Percentiles rank a stretch among this genome's conserved stretches.
Conservation (phyloP, 495 filamentous ascomycete genomes). For the Podospora pseudocomata region DNA sequence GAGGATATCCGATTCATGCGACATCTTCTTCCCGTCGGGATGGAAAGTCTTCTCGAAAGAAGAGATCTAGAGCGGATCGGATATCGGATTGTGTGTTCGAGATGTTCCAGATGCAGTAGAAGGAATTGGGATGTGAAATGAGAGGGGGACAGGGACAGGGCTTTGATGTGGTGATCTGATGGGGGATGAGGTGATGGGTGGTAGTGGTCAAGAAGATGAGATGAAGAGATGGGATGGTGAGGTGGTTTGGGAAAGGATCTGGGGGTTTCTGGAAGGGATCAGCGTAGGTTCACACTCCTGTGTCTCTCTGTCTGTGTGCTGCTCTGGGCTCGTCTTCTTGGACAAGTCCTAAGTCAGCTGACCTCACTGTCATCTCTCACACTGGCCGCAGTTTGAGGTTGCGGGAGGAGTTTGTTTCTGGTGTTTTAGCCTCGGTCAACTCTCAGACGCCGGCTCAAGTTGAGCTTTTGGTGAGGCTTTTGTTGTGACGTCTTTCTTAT, state of each 20-base stretch:
- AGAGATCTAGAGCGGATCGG: neutral
- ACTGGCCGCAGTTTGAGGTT: neutral
- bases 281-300: too few species aligned
- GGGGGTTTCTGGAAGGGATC: neutral
- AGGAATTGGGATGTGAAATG: neutral
- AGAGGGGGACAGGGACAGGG: neutral
- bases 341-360: neutral
- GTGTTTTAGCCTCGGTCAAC: conserved; percentile 8
- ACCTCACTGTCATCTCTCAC: neutral
- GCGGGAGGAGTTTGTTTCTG: neutral
- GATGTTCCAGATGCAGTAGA: neutral
- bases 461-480: neutral
- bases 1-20: conserved; percentile 1
- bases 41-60: neutral
- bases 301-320: neutral
- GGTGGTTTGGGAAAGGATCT: neutral
- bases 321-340: neutral
- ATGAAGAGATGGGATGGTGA: neutral
- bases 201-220: neutral
- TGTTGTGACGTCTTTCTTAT: neutral
- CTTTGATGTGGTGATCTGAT: neutral
- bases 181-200: neutral
- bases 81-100: neutral
- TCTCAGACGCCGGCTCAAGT: conserved; percentile 5
- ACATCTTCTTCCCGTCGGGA: neutral